A percentile compares a stretch with the other conserved stretches of the same genome.
Conservation (phyloP, 352 stramenopile genomes). For the Phytophthora quininea region DNA sequence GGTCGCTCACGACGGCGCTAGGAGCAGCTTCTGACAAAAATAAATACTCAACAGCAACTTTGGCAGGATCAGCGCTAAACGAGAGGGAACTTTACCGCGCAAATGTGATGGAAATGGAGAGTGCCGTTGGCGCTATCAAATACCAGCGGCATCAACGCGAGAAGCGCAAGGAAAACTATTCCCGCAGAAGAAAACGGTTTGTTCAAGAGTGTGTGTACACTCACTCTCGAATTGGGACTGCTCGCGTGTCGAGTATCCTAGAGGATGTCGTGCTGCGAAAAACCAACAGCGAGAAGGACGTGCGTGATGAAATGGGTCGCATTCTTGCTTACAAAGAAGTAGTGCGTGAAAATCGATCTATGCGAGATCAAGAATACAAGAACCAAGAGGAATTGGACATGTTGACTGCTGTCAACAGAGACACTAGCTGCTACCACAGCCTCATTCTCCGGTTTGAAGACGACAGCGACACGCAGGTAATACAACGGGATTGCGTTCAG, state of each 20-base stretch:
- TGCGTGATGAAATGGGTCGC: constrained; percentile 44
- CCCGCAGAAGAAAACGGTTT: constrained; percentile 63
- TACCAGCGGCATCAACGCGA: constrained; percentile 57
- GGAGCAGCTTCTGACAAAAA: constrained; percentile 30
- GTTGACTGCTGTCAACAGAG: constrained; percentile 52
- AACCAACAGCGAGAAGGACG: constrained; percentile 54
- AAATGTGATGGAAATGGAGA: constrained; percentile 34
- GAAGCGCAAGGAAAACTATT: constrained; percentile 57
- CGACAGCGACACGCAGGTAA: constrained; percentile 49
- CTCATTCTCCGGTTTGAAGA: constrained; percentile 71
- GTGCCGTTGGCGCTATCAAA: constrained; percentile 38
- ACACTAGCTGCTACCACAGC: constrained; percentile 56
- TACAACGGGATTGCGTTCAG: constrained; percentile 42
- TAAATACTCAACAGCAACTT: constrained; percentile 30
- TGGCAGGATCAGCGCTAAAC: constrained; percentile 30
- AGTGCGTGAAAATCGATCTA: constrained; percentile 58
- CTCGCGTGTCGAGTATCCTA: constrained; percentile 40
- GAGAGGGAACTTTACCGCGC: constrained; percentile 33
- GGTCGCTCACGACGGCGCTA: constrained; percentile 62
- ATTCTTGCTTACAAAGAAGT: constrained; percentile 77
- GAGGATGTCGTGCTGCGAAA: constrained; percentile 49
- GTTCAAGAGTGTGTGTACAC: constrained; percentile 55
- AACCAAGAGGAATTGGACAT: constrained; percentile 55
- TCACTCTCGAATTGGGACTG: constrained; percentile 33
- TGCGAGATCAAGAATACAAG: constrained; percentile 54